Base-by-base conservation (phyloP, 306 rosid genomes). In the Quercus mongolica region DNA sequence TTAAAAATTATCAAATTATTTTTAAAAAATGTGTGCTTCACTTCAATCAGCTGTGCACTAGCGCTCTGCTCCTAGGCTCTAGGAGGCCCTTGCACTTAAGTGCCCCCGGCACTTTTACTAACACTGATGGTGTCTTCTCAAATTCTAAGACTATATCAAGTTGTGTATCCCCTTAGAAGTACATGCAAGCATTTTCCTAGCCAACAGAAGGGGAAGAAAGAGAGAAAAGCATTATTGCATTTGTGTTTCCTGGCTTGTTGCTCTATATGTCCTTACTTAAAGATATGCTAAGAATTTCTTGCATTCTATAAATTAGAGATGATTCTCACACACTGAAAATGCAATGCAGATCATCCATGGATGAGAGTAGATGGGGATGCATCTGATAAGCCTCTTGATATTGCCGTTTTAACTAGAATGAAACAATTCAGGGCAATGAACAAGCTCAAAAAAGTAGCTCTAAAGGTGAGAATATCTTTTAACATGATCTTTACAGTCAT, bases 361-460 rank as follows among this genome's bases (percentile, higher is more conserved):
- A 85, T 95, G 97, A 89, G 91, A 87, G 98, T 80, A 85, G 98
- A 95, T 79, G 98, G 98, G 31, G 91, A 82, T 74, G 97, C 97
- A 86, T 85, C 98, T 49, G 97, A 94, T 84, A 87, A 91, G 85
- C 98, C 98, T 76, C 95, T 94, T 84, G 98, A 94, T 85, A 86
- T 88, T 88, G 94, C 97, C 73, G 98, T 94, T 78, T 85, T 94
- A 80, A 76, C 90, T 68, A 91, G 98, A 91, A 91, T 94, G 94
- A 94, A 94, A 71, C 98, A 94, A 88, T 94, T 94, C 85, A 88
- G 97, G 65, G 98, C 98, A 81, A 94, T 92, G 98, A 94, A 94
- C 94, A 94, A 92, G 85, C 92, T 94, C 59, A 94, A 94, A 84
- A 92, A 94, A 91, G 97, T 94, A 57, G 98, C 98, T 76, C 80